Evolutionary conservation across 2,329 filamentous ascomycete genomes (phyloP).

Genomic region (Talaromyces sp.): DNA sequence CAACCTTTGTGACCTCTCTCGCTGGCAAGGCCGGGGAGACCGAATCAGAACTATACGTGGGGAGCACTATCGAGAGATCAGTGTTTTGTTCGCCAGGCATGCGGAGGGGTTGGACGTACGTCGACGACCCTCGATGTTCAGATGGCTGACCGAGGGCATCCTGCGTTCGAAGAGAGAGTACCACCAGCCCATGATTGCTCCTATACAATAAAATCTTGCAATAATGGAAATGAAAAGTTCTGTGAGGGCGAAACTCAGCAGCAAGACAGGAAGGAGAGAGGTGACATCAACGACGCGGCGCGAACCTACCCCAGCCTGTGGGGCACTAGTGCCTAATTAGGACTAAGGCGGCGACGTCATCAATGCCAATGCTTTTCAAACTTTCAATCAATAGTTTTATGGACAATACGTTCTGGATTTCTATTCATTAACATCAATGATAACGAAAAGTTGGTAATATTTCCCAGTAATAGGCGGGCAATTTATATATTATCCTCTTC

Average conservation of each 20-base stretch:
- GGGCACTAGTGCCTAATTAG: neutral
- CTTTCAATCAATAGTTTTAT: too few species aligned
- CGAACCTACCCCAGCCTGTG: neutral
- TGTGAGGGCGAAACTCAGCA: neutral
- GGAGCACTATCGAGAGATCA: constrained; percentile 34
- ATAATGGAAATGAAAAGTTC: neutral
- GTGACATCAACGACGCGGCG: neutral
- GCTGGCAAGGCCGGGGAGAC: constrained; percentile 63
- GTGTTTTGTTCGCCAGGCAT: neutral
- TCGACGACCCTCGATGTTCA: constrained; percentile 34
- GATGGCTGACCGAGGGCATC: constrained; percentile 22
- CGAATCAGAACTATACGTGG: constrained; percentile 33
- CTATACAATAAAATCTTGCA: neutral
- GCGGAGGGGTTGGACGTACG: constrained; percentile 29
- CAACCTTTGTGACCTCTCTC: constrained; percentile 79
- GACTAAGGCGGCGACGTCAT: too few species aligned
- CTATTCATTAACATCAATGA: too few species aligned
- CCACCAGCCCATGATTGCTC: constrained; percentile 34
- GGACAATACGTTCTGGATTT: too few species aligned
- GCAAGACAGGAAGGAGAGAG: neutral
- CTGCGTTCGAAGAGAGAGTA: constrained; percentile 27
- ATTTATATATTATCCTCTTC: too few species aligned
- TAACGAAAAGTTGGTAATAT: too few species aligned
- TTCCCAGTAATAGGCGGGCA: too few species aligned
- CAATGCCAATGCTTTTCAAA: too few species aligned